phyloP scores from a whole-genome alignment of 1,284 basidiomycete species.

The Cutaneotrichosporon mucoides region DNA sequence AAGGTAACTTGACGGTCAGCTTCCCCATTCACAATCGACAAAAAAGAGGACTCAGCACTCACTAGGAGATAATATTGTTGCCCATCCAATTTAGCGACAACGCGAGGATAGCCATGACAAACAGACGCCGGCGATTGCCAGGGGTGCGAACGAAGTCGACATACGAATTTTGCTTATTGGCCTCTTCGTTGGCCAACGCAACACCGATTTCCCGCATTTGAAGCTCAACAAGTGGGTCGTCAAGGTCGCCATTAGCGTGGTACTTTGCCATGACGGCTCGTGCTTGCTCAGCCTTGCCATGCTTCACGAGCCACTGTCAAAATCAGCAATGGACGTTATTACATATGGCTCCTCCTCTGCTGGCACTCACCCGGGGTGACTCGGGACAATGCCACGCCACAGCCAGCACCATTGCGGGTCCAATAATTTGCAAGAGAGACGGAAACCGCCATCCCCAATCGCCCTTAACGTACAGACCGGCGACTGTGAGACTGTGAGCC shows the following conservation, averaged over 20 bases:
- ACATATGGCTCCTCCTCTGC: not conserved
- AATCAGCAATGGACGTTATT: slow-evolving; percentile 11
- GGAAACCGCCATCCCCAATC: not conserved
- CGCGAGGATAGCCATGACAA: slow-evolving; percentile 54
- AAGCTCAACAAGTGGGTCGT: slow-evolving; percentile 46
- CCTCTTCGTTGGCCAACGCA: slow-evolving; percentile 43
- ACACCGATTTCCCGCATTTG: slow-evolving; percentile 49
- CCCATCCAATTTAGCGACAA: slow-evolving; percentile 65
- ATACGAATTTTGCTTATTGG: not conserved
- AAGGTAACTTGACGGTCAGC: slow-evolving; percentile 53
- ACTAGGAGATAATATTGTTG: slow-evolving; percentile 60
- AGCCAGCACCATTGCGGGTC: not conserved
- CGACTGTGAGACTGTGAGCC: not conserved
- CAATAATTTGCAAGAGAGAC: not conserved
- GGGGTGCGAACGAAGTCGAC: slow-evolving; percentile 33
- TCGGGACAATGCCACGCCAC: not conserved
- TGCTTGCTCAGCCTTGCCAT: slow-evolving; percentile 30
- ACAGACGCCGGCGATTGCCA: slow-evolving; percentile 50
- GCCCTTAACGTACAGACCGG: not conserved
- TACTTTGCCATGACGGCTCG: slow-evolving; percentile 24
- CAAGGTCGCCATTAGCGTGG: slow-evolving; percentile 53
- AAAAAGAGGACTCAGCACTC: not conserved
- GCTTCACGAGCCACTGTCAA: slow-evolving; percentile 32
- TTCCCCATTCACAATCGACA: too few relatives aligned
- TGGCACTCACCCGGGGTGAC: not conserved